These are phyloP conservation scores for Diaporthe capsici DNA, from an alignment of 2,329 filamentous ascomycete genomes.

Conservation along the genomic window DNA sequence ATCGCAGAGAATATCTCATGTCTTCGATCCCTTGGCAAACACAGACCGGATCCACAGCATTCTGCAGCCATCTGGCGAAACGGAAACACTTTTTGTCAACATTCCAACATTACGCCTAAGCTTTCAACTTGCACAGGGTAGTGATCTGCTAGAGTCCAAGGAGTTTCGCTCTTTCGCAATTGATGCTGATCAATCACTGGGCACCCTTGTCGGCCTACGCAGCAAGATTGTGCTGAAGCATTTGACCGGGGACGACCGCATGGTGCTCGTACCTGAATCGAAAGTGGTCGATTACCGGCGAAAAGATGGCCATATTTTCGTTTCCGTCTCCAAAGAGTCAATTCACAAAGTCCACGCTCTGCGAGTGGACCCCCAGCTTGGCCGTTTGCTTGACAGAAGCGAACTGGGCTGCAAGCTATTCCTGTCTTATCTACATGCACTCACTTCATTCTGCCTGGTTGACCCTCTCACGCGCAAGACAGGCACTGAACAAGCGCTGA, in stretches of 20 bases:
- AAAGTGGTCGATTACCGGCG: slow-evolving; percentile 47
- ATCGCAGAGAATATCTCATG: slow-evolving; percentile 47
- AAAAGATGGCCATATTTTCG: slow-evolving; percentile 49
- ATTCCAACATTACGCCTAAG: slow-evolving; percentile 63
- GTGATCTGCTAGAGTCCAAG: slow-evolving; percentile 54
- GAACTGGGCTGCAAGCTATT: slow-evolving; percentile 66
- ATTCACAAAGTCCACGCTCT: slow-evolving; percentile 56
- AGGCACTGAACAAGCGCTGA: slow-evolving; percentile 68
- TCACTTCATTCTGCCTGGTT: slow-evolving; percentile 66
- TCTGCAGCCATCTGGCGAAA: slow-evolving; percentile 38
- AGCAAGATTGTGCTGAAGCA: slow-evolving; percentile 63
- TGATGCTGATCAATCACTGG: slow-evolving; percentile 60
- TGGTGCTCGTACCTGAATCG: slow-evolving; percentile 54
- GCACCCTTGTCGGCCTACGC: slow-evolving; percentile 62
- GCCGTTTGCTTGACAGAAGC: slow-evolving; percentile 64
- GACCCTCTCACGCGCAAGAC: slow-evolving; percentile 64
- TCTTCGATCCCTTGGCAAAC: slow-evolving; percentile 56
- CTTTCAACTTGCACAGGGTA: slow-evolving; percentile 56
- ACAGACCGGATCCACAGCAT: slow-evolving; percentile 52
- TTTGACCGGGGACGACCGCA: slow-evolving; percentile 46
- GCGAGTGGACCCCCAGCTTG: slow-evolving; percentile 62
- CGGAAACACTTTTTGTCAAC: slow-evolving; percentile 52
- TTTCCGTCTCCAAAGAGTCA: slow-evolving; percentile 50
- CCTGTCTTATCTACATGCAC: slow-evolving; percentile 65
- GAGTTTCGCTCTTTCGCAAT: slow-evolving; percentile 66